Percentiles rank a stretch among this genome's conserved stretches.
Evolutionary conservation across 2,329 filamentous ascomycete genomes (phyloP).

Genomic region (Magnaporthiopsis rhizophila): DNA sequence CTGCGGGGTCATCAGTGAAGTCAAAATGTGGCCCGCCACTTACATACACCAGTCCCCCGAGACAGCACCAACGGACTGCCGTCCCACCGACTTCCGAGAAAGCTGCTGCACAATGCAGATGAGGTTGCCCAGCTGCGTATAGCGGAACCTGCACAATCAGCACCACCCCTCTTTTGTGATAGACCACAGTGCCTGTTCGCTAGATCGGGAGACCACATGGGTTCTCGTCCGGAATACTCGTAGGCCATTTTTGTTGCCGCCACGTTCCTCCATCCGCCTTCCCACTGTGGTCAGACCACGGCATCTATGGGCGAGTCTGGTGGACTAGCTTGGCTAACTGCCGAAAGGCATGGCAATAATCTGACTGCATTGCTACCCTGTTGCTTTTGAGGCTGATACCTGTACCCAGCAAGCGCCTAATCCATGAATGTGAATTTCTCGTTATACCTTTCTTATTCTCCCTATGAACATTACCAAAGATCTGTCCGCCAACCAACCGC

Average conservation of each 20-base stretch:
- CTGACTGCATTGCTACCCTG: no score
- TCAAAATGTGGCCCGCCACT: no score
- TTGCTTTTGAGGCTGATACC: no score
- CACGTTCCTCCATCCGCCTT: not conserved
- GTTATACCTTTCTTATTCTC: not conserved
- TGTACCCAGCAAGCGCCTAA: no score
- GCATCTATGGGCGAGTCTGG: not conserved
- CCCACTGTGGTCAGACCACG: not conserved
- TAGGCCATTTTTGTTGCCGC: not conserved
- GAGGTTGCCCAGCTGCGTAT: not conserved
- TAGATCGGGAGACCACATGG: not conserved
- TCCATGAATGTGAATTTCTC: no score
- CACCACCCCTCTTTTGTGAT: not conserved
- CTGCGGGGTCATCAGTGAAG: not conserved
- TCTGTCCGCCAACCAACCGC: not conserved
- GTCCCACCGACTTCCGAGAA: no score
- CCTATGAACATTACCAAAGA: no score
- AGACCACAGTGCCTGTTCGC: not conserved
- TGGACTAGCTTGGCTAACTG: no score
- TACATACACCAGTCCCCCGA: no score
- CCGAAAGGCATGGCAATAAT: no score
- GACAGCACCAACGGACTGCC: no score
- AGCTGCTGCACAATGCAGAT: not conserved
- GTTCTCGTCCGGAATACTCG: not conserved
- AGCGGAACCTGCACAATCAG: not conserved